These are phyloP conservation scores for Trichophyton benhamiae DNA, from an alignment of 2,329 filamentous ascomycete genomes.

Conservation along the genomic window DNA sequence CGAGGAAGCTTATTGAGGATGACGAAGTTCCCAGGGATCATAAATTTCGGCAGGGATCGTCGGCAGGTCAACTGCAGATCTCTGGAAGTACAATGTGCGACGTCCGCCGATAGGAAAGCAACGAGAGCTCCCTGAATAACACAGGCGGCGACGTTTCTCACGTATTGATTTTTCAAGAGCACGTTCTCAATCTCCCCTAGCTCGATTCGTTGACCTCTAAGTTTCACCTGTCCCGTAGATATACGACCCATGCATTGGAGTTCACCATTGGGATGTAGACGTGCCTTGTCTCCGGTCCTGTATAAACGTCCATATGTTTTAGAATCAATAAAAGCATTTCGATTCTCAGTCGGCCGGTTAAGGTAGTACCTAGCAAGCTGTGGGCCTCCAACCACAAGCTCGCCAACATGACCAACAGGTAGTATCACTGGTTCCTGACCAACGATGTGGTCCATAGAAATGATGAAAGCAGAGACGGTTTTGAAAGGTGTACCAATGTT, in stretches of 20 bases:
- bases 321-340: conserved; percentile 56
- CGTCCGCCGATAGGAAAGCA: conserved; percentile 54
- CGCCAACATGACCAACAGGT: conserved; percentile 56
- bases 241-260: conserved; percentile 79
- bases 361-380: conserved; percentile 74
- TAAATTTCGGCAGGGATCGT: conserved; percentile 67
- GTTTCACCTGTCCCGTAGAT: conserved; percentile 67
- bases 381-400: conserved; percentile 67
- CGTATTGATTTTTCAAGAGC: conserved; percentile 47
- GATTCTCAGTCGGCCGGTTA: conserved; percentile 66
- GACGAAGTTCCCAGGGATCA: conserved; percentile 67
- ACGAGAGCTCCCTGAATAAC: conserved; percentile 60
- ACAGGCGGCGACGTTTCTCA: conserved; percentile 54
- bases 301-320: conserved; percentile 58
- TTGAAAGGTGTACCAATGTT: conserved; percentile 69
- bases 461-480: conserved; percentile 66
- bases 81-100: conserved; percentile 26
- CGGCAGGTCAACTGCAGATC: conserved; percentile 49
- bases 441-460: conserved; percentile 35
- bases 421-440: conserved; percentile 39
- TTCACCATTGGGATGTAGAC: conserved; percentile 52
- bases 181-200: conserved; percentile 76
- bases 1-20: conserved; percentile 55
- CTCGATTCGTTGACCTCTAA: conserved; percentile 73
- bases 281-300: conserved; percentile 72